Conservation (phyloP, 805 yeast species). For the Wickerhamomyces chambardii region DNA sequence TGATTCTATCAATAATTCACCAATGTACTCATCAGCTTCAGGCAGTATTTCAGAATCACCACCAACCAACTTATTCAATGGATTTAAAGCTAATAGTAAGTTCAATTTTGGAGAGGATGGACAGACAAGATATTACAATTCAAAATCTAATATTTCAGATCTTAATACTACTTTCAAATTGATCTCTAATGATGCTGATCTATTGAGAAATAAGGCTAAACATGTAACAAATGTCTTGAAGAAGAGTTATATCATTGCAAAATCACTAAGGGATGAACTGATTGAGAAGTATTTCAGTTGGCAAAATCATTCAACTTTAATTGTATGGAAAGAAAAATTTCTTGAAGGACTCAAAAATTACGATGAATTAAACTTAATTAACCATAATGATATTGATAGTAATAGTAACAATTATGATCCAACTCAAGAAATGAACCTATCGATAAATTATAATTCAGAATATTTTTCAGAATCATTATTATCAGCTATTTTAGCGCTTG, state of each 20-base stretch:
- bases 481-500: constrained; percentile 10
- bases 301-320: constrained; percentile 5
- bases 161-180: constrained; percentile 1
- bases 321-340: constrained; percentile 5
- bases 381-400: not conserved
- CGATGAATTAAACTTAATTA: not conserved
- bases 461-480: constrained; percentile 5
- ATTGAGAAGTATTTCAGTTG: constrained; percentile 5
- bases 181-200: not conserved
- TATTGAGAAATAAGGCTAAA: not conserved
- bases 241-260: constrained; percentile 2
- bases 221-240: constrained; percentile 1
- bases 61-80: not conserved
- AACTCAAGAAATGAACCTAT: too few relatives aligned
- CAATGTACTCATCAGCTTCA: not conserved
- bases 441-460: not conserved
- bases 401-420: too few relatives aligned
- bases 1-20: not conserved
- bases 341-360: constrained; percentile 1
- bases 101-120: constrained; percentile 8
- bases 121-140: constrained; percentile 3
- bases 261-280: constrained; percentile 2
- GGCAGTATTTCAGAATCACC: too few relatives aligned
- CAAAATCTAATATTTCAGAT: constrained; percentile 5
- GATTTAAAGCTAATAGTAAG: constrained; percentile 1